These are phyloP conservation scores for Melaleuca quinquenervia DNA, from an alignment of 345 rosid species.

Conservation along the genomic window DNA sequence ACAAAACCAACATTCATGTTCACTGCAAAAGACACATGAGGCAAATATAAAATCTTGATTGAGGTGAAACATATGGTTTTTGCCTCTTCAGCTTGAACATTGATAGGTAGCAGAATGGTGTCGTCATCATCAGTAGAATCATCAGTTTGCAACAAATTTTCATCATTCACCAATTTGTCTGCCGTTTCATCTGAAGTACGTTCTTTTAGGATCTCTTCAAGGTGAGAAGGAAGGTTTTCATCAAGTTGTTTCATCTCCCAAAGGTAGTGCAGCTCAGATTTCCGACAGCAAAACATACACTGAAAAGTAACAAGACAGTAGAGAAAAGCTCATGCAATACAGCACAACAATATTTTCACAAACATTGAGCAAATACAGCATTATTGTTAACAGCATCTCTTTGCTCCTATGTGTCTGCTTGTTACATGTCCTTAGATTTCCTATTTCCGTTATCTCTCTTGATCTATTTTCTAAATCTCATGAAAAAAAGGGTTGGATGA, in stretches of 20 bases:
- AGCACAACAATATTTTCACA: background rate
- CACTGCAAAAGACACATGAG: background rate
- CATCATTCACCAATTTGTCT: conserved; percentile 8
- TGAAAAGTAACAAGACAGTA: background rate
- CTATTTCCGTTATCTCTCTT: no score
- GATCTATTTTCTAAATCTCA: no score
- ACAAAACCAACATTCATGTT: background rate
- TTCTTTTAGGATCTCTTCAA: conserved; percentile 44
- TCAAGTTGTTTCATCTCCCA: conserved; percentile 61
- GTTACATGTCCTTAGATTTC: no score
- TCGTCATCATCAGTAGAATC: conserved; percentile 5
- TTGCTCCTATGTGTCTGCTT: no score
- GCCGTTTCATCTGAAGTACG: conserved; percentile 10
- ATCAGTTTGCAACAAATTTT: conserved; percentile 14
- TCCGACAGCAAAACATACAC: background rate
- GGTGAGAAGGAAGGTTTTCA: conserved; percentile 45
- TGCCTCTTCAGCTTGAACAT: conserved; percentile 8
- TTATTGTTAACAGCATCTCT: no score
- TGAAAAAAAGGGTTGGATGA: no score
- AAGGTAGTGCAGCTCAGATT: background rate
- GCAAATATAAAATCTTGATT: background rate
- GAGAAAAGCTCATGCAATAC: background rate
- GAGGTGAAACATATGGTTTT: conserved; percentile 10
- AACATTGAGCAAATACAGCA: background rate
- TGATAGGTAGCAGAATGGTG: background rate